Conservation (phyloP, 371 early-diverging fungal genomes). For the Saksenaea vasiformis region DNA sequence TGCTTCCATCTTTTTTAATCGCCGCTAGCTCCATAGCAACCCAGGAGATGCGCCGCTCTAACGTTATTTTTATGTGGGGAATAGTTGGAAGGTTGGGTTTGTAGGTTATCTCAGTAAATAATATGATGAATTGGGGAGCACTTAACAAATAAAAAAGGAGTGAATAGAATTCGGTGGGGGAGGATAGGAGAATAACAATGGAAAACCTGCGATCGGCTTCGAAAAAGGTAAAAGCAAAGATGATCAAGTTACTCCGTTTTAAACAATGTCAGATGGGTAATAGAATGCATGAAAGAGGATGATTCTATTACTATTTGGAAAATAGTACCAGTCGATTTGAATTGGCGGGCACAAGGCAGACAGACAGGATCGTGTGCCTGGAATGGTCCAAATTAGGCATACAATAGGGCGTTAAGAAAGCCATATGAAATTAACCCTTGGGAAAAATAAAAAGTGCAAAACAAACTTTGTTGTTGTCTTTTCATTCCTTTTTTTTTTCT, state of each 20-base stretch:
- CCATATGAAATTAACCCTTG: slow-evolving; percentile 7
- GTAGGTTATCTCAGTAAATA: background rate
- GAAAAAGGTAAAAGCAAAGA: background rate
- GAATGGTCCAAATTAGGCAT: background rate
- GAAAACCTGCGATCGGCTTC: background rate
- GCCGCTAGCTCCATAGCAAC: background rate
- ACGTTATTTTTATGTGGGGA: background rate
- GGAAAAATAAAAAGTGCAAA: slow-evolving; percentile 5
- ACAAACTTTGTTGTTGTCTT: slow-evolving; percentile 4
- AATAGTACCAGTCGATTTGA: background rate
- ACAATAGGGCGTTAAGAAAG: slow-evolving; percentile 3
- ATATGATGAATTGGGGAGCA: background rate
- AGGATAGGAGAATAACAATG: slow-evolving; percentile 1
- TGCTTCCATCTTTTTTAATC: too few species aligned
- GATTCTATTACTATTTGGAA: background rate
- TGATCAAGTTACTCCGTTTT: slow-evolving; percentile 1
- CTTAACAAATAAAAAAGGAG: background rate
- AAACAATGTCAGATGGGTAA: slow-evolving; percentile 1
- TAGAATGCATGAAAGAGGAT: slow-evolving; percentile 1
- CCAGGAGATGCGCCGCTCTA: background rate
- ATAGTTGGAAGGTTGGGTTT: background rate
- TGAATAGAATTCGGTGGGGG: too few species aligned
- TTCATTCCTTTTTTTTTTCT: background rate
- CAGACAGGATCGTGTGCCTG: background rate
- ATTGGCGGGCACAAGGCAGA: slow-evolving; percentile 7